These are phyloP conservation scores for Breviolum minutum DNA, from an alignment of 73 alveolate genomes.

Conservation along the genomic window DNA sequence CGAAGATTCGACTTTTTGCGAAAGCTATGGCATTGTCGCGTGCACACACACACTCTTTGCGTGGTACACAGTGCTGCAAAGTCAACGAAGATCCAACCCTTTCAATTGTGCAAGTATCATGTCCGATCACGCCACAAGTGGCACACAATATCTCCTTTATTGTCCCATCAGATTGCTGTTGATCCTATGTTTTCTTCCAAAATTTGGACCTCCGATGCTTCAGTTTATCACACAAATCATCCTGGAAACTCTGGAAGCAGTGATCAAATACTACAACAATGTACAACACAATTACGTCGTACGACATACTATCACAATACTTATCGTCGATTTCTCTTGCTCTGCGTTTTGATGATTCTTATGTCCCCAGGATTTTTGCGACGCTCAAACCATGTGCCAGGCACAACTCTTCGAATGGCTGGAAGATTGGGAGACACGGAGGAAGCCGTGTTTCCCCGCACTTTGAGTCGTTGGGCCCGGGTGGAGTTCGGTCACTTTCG, in stretches of 20 bases:
- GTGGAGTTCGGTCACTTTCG: not conserved
- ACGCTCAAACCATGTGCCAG: not conserved
- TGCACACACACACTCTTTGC: constrained; percentile 7
- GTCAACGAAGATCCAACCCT: not conserved
- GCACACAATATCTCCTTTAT: not conserved
- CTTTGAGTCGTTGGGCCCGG: no score
- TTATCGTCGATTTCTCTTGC: not conserved
- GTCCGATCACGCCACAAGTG: not conserved
- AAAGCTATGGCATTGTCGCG: not conserved
- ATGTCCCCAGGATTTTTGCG: not conserved
- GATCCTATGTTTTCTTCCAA: not conserved
- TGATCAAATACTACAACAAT: not conserved
- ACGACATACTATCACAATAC: not conserved
- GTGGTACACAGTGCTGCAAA: not conserved
- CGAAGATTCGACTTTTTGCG: not conserved
- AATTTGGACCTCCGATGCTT: not conserved
- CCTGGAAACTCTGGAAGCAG: not conserved
- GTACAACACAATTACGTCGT: not conserved
- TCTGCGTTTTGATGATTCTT: not conserved
- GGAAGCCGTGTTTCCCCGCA: not conserved
- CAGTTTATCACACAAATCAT: not conserved
- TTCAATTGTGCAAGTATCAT: not conserved
- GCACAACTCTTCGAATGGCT: not conserved
- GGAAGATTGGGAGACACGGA: not conserved
- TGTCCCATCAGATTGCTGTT: no score